Conservation (phyloP, 192 early-diverging fungal genomes). For the Coemansia sp. region DNA sequence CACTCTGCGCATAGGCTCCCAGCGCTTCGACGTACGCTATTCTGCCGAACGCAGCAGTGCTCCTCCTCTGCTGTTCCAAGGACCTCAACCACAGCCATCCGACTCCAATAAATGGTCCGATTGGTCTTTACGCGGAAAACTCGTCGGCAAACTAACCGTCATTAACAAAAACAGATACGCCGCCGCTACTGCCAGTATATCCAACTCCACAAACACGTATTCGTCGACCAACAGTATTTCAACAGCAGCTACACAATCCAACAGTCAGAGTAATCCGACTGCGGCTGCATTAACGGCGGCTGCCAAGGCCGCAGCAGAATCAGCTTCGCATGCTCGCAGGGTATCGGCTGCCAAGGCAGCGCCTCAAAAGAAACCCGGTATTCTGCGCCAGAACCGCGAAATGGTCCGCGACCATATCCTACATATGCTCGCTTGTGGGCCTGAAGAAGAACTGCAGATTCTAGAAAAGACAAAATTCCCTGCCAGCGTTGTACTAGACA, state of each 20-base stretch:
- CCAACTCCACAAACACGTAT: background rate
- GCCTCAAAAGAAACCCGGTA: constrained; percentile 48
- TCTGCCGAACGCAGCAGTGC: constrained; percentile 29
- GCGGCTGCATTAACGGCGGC: background rate
- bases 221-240: too few relatives aligned
- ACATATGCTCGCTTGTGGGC: constrained; percentile 27
- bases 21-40: constrained; percentile 39
- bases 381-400: constrained; percentile 37
- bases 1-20: constrained; percentile 11
- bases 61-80: constrained; percentile 36
- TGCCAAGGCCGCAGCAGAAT: background rate
- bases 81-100: constrained; percentile 7
- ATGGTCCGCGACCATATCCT: constrained; percentile 29
- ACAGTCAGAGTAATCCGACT: background rate
- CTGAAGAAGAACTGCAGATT: constrained; percentile 12
- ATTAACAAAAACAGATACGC: background rate
- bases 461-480: constrained; percentile 20
- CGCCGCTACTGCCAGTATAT: background rate
- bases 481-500: constrained; percentile 11
- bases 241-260: too few relatives aligned
- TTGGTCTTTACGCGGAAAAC: constrained; percentile 34
- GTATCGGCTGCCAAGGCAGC: constrained; percentile 2
- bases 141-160: constrained; percentile 37
- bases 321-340: background rate
- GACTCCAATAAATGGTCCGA: constrained; percentile 17